phyloP scores from a whole-genome alignment of 2,329 filamentous ascomycete species.

The Fonsecaea monophora region DNA sequence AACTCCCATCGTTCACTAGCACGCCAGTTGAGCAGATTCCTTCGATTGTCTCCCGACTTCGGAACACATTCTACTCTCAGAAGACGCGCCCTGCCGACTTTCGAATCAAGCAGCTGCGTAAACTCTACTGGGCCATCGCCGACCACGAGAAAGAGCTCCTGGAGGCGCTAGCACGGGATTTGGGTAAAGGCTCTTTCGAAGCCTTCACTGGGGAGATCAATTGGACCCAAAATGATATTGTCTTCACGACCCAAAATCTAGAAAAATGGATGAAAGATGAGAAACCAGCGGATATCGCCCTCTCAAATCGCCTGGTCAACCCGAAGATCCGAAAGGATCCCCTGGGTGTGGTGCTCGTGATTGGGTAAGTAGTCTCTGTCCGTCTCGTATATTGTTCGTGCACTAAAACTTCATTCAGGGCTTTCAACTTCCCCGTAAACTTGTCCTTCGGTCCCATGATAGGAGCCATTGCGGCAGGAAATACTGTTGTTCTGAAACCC shows the following conservation, averaged over 20 bases:
- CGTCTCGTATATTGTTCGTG: conserved; percentile 21
- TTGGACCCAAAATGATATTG: conserved; percentile 80
- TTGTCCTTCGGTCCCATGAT: conserved; percentile 78
- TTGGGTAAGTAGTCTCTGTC: conserved; percentile 63
- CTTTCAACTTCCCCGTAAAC: conserved; percentile 93
- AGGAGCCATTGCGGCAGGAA: conserved; percentile 90
- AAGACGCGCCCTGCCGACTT: conserved; percentile 84
- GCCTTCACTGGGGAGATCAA: conserved; percentile 74
- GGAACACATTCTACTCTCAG: conserved; percentile 75
- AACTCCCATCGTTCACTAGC: conserved; percentile 59
- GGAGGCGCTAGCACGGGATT: conserved; percentile 77
- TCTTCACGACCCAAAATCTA: conserved; percentile 78
- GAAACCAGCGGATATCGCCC: conserved; percentile 70
- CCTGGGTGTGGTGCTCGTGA: conserved; percentile 80
- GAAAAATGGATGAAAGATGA: conserved; percentile 86
- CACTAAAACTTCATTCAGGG: conserved; percentile 50
- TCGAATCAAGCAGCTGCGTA: conserved; percentile 83
- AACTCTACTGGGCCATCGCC: conserved; percentile 89
- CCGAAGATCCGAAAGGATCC: conserved; percentile 87
- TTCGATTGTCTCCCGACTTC: conserved; percentile 64
- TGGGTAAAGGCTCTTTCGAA: conserved; percentile 80
- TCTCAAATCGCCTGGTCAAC: conserved; percentile 71
- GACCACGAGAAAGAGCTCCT: conserved; percentile 76
- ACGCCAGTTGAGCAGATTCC: conserved; percentile 73
- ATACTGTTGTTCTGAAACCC: conserved; percentile 88